Evolutionary conservation across 2,329 filamentous ascomycete genomes (phyloP).

Genomic region (Cercospora canescens): DNA sequence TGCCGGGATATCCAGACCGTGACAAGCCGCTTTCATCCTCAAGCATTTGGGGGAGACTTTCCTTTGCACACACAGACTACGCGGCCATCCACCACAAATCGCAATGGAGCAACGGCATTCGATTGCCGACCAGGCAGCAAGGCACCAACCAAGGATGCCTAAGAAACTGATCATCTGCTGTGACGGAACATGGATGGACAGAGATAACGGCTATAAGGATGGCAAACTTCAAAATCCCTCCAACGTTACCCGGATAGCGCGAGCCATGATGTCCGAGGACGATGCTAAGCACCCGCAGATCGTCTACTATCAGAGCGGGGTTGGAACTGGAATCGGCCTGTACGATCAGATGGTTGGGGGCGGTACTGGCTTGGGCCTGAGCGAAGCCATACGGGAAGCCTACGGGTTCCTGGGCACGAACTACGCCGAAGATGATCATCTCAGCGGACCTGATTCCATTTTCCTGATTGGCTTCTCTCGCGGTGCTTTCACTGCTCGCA

Average conservation of each 20-base stretch:
- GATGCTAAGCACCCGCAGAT: slow-evolving; percentile 38
- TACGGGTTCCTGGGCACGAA: slow-evolving; percentile 65
- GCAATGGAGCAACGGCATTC: slow-evolving; percentile 5
- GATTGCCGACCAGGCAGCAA: slow-evolving; percentile 15
- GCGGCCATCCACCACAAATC: neutral
- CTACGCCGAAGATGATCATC: slow-evolving; percentile 42
- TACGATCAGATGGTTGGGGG: slow-evolving; percentile 36
- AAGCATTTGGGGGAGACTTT: neutral
- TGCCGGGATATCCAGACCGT: neutral
- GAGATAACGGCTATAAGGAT: slow-evolving; percentile 35
- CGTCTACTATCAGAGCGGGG: slow-evolving; percentile 41
- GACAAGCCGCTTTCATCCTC: neutral
- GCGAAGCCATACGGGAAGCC: slow-evolving; percentile 58
- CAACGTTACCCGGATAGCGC: slow-evolving; percentile 39
- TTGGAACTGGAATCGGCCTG: slow-evolving; percentile 38
- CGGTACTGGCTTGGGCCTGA: slow-evolving; percentile 37
- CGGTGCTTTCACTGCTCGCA: slow-evolving; percentile 47
- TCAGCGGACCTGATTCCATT: slow-evolving; percentile 42
- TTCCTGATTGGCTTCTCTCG: slow-evolving; percentile 49
- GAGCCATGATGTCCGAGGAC: slow-evolving; percentile 37
- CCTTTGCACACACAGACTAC: neutral
- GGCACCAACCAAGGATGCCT: slow-evolving; percentile 20
- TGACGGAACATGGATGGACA: slow-evolving; percentile 39
- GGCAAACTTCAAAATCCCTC: slow-evolving; percentile 36
- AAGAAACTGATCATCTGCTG: slow-evolving; percentile 33